Percentiles rank a stretch among this genome's conserved stretches.
These are phyloP conservation scores for Galerina marginata DNA, from an alignment of 768 basidiomycete species.

Conservation along the genomic window DNA sequence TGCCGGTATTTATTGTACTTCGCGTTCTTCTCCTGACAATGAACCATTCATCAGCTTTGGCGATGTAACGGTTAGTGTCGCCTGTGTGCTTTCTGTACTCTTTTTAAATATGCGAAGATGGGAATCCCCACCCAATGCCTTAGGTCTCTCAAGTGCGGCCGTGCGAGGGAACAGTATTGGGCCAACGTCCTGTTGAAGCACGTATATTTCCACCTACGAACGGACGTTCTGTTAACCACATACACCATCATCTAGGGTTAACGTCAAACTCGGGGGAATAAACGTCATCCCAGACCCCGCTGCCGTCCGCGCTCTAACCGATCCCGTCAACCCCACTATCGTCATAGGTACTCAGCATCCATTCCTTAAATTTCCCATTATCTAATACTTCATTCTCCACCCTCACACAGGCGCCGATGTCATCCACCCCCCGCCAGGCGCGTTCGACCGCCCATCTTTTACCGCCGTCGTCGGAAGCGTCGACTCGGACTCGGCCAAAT, in stretches of 20 bases:
- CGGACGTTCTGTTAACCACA: not conserved
- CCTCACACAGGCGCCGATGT: conserved; percentile 70
- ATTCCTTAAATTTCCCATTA: not conserved
- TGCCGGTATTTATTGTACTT: not conserved
- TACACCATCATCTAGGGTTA: conserved; percentile 53
- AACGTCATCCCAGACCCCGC: conserved; percentile 78
- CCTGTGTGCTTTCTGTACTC: not conserved
- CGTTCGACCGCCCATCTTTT: conserved; percentile 78
- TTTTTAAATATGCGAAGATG: conserved; percentile 39
- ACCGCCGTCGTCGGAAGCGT: conserved; percentile 84
- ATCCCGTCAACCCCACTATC: conserved; percentile 75
- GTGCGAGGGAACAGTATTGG: conserved; percentile 77
- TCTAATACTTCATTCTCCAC: no score
- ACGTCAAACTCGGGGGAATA: conserved; percentile 87
- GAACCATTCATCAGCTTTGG: conserved; percentile 58
- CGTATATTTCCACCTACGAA: conserved; percentile 26
- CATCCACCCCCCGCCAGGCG: conserved; percentile 82
- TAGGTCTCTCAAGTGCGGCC: conserved; percentile 65
- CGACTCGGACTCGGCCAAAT: conserved; percentile 77
- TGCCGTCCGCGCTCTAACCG: conserved; percentile 65
- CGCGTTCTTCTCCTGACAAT: not conserved
- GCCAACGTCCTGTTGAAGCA: conserved; percentile 84
- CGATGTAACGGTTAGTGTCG: conserved; percentile 47
- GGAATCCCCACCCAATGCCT: conserved; percentile 85
- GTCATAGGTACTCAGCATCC: conserved; percentile 63